Conservation (phyloP, 2,329 filamentous ascomycete genomes). For the Arthrobotrys sphaeroides region DNA sequence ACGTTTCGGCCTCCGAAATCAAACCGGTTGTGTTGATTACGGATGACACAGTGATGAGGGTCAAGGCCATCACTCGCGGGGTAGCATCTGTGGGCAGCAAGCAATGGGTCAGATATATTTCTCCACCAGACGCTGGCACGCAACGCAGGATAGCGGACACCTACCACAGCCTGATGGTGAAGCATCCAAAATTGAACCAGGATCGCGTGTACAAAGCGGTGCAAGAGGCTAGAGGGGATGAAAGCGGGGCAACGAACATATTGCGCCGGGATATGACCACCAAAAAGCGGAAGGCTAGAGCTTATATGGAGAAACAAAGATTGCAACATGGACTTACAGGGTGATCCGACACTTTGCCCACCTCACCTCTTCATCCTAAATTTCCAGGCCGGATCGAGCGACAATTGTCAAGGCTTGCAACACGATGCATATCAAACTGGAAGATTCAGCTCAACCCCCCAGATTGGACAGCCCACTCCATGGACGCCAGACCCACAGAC, state of each 20-base stretch:
- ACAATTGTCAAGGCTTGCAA: too few relatives aligned
- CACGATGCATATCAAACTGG: too few relatives aligned
- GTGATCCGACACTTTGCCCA: not conserved
- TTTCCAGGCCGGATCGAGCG: too few relatives aligned
- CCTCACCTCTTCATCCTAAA: too few relatives aligned
- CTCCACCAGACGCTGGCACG: constrained; percentile 35
- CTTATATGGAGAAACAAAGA: constrained; percentile 27
- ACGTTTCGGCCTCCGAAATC: constrained; percentile 5
- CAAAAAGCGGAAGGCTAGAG: constrained; percentile 34
- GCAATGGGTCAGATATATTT: constrained; percentile 42
- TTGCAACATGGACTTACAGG: not conserved
- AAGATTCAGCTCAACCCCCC: too few relatives aligned
- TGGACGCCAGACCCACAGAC: too few relatives aligned
- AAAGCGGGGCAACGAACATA: constrained; percentile 28
- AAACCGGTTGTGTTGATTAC: constrained; percentile 58
- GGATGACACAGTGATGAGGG: constrained; percentile 58
- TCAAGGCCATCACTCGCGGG: constrained; percentile 57
- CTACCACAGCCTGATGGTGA: constrained; percentile 24
- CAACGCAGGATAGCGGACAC: constrained; percentile 37
- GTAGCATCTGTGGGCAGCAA: constrained; percentile 55
- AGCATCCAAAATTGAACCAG: constrained; percentile 29
- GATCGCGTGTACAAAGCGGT: constrained; percentile 33
- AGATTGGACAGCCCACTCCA: too few relatives aligned
- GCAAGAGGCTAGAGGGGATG: constrained; percentile 24
- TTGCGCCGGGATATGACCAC: constrained; percentile 26